A percentile compares a stretch with the other conserved stretches of the same genome.
These are phyloP conservation scores for Pyrenophora teres DNA, from an alignment of 2,329 filamentous ascomycete species.

Conservation along the genomic window DNA sequence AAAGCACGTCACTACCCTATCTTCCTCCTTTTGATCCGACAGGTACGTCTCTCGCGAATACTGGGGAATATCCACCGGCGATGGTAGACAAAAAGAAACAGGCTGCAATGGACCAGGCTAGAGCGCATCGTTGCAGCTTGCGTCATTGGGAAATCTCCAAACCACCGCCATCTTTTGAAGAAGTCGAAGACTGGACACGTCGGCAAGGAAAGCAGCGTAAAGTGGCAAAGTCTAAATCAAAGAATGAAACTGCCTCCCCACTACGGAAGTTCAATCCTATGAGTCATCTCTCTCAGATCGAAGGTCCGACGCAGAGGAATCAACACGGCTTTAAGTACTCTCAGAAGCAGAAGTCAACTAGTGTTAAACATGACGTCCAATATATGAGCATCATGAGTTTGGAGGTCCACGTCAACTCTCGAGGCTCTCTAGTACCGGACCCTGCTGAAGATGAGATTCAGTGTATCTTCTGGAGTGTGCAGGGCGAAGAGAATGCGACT, in stretches of 20 bases:
- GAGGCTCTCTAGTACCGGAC: constrained; percentile 80
- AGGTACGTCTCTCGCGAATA: constrained; percentile 61
- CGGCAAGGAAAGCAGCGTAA: constrained; percentile 37
- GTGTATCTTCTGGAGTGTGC: constrained; percentile 88
- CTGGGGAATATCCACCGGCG: constrained; percentile 57
- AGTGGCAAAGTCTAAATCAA: constrained; percentile 11
- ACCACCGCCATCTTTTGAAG: constrained; percentile 69
- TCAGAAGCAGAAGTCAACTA: constrained; percentile 73
- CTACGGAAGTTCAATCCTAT: constrained; percentile 24
- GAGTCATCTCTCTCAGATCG: constrained; percentile 76
- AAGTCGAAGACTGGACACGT: constrained; percentile 72
- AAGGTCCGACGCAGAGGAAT: constrained; percentile 82
- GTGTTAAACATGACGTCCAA: constrained; percentile 79
- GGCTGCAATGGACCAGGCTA: constrained; percentile 56
- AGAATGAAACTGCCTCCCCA: constrained; percentile 14
- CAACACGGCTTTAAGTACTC: constrained; percentile 85
- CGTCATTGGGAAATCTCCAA: constrained; percentile 77
- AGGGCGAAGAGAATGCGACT: constrained; percentile 70
- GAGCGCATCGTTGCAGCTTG: constrained; percentile 64
- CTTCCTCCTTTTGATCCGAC: constrained; percentile 76
- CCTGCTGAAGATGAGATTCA: constrained; percentile 88
- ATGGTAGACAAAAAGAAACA: constrained; percentile 58
- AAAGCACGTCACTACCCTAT: constrained; percentile 75
- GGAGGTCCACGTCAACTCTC: constrained; percentile 88
- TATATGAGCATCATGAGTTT: constrained; percentile 98